phyloP scores from a whole-genome alignment of 805 yeast species.

The Myxozyma lipomycoides region DNA sequence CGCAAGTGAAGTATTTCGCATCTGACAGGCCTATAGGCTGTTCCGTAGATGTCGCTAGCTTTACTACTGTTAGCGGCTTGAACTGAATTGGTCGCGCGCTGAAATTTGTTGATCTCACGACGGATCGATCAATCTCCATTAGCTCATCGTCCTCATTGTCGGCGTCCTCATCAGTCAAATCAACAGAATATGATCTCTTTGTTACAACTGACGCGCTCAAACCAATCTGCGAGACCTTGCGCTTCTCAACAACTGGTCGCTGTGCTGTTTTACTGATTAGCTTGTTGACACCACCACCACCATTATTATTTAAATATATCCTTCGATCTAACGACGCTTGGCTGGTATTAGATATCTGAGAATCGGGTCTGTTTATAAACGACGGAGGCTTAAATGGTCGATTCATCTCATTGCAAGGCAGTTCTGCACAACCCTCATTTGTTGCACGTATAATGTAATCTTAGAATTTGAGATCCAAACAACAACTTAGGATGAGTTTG shows the following conservation, averaged over 20 bases:
- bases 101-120: not conserved
- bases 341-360: too few relatives aligned
- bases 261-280: not conserved
- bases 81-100: not conserved
- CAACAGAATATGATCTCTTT: not conserved
- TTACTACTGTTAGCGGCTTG: not conserved
- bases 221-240: not conserved
- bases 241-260: not conserved
- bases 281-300: too few relatives aligned
- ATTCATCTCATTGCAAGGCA: too few relatives aligned
- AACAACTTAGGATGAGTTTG: too few relatives aligned
- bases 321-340: too few relatives aligned
- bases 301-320: too few relatives aligned
- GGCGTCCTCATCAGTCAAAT: not conserved
- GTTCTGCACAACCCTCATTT: too few relatives aligned
- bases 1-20: constrained; percentile 36
- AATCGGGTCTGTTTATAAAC: constrained; percentile 3
- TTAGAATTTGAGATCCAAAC: too few relatives aligned
- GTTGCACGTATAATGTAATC: too few relatives aligned
- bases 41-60: constrained; percentile 1
- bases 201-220: not conserved
- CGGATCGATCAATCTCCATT: not conserved
- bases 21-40: not conserved
- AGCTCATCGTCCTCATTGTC: constrained; percentile 4
- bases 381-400: constrained; percentile 24